These are phyloP conservation scores for Leccinum fuscescens DNA, from an alignment of 1,284 basidiomycete species.

Conservation along the genomic window DNA sequence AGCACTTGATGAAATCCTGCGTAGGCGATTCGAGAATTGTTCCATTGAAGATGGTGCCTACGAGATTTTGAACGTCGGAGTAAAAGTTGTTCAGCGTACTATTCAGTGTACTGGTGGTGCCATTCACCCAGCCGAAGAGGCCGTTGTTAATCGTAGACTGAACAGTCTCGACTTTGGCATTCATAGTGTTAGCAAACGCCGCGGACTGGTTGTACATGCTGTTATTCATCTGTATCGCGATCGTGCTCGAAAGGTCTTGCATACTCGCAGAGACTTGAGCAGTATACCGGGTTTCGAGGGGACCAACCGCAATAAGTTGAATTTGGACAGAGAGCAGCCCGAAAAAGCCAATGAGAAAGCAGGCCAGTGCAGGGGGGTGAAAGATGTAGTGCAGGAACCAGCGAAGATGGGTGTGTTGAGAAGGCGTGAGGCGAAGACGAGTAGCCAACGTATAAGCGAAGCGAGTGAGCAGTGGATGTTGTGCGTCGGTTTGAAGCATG, in stretches of 20 bases:
- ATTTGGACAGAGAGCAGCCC: constrained; percentile 87
- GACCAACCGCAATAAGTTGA: constrained; percentile 76
- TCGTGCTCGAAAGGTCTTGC: constrained; percentile 65
- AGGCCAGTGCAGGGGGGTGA: constrained; percentile 85
- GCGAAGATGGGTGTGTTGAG: constrained; percentile 61
- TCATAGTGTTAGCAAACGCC: constrained; percentile 75
- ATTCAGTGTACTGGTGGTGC: constrained; percentile 88
- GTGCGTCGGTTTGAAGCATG: constrained; percentile 62
- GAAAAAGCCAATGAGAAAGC: constrained; percentile 87
- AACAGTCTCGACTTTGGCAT: constrained; percentile 63
- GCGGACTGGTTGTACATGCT: constrained; percentile 79
- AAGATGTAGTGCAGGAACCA: constrained; percentile 90
- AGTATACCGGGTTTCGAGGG: constrained; percentile 64
- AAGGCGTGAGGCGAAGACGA: constrained; percentile 51
- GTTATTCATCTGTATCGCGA: constrained; percentile 75
- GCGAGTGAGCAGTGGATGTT: constrained; percentile 70
- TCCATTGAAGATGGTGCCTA: constrained; percentile 74
- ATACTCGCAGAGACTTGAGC: constrained; percentile 58
- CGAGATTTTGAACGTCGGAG: constrained; percentile 66
- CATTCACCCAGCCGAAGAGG: constrained; percentile 92
- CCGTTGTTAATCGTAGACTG: constrained; percentile 82
- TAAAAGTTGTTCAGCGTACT: constrained; percentile 74
- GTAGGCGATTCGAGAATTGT: constrained; percentile 80
- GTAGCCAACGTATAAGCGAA: constrained; percentile 55
- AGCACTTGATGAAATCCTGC: constrained; percentile 68